phyloP scores from a whole-genome alignment of 129 eudicot genomes.

The Smallanthus sonchifolius region DNA sequence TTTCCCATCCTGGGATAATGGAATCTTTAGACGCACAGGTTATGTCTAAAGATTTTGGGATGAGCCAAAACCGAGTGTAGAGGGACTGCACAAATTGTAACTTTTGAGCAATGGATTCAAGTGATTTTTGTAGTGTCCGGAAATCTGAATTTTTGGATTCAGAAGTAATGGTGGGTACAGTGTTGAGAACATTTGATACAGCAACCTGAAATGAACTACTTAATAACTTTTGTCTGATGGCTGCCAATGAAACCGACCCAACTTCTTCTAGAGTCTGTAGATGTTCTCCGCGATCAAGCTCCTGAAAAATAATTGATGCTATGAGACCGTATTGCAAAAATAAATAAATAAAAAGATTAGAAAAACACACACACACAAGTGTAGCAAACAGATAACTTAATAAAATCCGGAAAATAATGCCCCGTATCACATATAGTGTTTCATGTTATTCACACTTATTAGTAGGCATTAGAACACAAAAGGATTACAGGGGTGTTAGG shows the following conservation, averaged over 20 bases:
- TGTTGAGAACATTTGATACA: conserved; percentile 52
- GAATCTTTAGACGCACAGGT: conserved; percentile 56
- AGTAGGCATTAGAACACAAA: no score
- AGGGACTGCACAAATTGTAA: conserved; percentile 64
- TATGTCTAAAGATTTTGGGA: conserved; percentile 66
- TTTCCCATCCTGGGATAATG: conserved; percentile 71
- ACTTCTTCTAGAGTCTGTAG: conserved; percentile 46
- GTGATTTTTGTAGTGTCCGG: conserved; percentile 37
- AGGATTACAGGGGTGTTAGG: not conserved
- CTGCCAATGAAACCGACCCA: conserved; percentile 52
- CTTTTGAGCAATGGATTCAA: conserved; percentile 56
- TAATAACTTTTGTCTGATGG: conserved; percentile 50
- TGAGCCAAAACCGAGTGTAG: conserved; percentile 74
- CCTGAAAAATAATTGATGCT: conserved; percentile 39
- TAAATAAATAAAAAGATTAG: no score
- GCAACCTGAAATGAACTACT: conserved; percentile 78
- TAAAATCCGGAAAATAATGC: no score
- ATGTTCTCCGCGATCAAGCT: conserved; percentile 53
- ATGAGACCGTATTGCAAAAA: not conserved
- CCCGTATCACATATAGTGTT: no score
- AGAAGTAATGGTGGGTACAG: conserved; percentile 35
- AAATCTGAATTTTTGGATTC: conserved; percentile 32
- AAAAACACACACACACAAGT: not conserved
- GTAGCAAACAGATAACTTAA: not conserved
- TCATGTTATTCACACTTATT: no score